Percentiles rank a stretch among this genome's conserved stretches.
phyloP scores from a whole-genome alignment of 805 yeast species.

The Yarrowia keelungensis region DNA sequence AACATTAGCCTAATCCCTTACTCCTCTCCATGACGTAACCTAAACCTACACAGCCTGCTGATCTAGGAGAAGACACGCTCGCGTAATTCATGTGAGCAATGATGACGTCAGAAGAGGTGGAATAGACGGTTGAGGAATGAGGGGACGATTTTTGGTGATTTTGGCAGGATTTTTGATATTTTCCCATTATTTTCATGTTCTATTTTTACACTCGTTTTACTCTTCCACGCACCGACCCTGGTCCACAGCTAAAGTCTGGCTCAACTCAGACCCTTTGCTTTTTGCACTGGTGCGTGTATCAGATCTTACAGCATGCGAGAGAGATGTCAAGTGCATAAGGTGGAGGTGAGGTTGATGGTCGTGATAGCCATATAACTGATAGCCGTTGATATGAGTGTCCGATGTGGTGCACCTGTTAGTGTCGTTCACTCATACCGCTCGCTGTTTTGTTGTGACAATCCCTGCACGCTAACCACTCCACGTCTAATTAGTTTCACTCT shows the following conservation, averaged over 20 bases:
- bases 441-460: too few species aligned
- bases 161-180: too few species aligned
- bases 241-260: neutral
- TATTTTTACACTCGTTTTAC: too few species aligned
- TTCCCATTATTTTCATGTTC: too few species aligned
- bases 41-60: slow-evolving; percentile 19
- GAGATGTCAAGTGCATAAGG: neutral
- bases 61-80: slow-evolving; percentile 2
- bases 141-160: too few species aligned
- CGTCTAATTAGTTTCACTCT: neutral
- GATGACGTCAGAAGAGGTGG: slow-evolving; percentile 2
- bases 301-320: slow-evolving; percentile 25
- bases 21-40: neutral
- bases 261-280: neutral
- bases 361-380: too few species aligned
- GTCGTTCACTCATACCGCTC: too few species aligned
- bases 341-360: neutral
- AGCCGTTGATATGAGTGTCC: neutral
- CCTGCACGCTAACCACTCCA: neutral
- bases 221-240: neutral
- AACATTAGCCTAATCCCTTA: too few species aligned
- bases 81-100: slow-evolving; percentile 21
- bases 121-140: neutral
- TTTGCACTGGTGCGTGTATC: slow-evolving; percentile 7
- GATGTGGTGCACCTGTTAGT: neutral